Evolutionary conservation across 192 early-diverging fungal species (phyloP).

Genomic region (Linnemannia elongata): DNA sequence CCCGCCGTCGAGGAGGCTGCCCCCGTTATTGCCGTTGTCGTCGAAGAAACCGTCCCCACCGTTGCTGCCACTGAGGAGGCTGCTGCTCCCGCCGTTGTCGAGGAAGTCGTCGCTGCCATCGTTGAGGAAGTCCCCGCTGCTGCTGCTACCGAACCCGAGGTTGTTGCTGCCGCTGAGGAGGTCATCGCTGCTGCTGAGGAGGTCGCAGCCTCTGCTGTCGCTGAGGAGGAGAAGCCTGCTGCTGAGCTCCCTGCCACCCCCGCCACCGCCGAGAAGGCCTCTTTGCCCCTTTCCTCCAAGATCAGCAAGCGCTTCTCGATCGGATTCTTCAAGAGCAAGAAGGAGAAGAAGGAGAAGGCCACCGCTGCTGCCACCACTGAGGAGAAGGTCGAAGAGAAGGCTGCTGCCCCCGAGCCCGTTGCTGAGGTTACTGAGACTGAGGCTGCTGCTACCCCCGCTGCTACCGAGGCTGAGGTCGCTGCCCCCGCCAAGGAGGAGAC

Average conservation of each 20-base stretch:
- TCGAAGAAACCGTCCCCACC: neutral
- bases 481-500: constrained; percentile 23
- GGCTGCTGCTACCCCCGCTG: neutral
- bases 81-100: neutral
- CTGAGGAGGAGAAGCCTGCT: constrained; percentile 40
- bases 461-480: constrained; percentile 10
- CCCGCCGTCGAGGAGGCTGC: constrained; percentile 20
- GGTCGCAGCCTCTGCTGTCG: neutral
- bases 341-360: constrained; percentile 39
- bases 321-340: constrained; percentile 49
- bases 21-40: neutral
- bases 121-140: constrained; percentile 20
- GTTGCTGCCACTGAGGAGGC: constrained; percentile 9
- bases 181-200: neutral
- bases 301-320: constrained; percentile 47
- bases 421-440: constrained; percentile 23
- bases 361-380: constrained; percentile 1
- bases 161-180: neutral
- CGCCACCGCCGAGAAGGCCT: constrained; percentile 30
- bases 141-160: neutral
- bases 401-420: constrained; percentile 21
- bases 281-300: constrained; percentile 28
- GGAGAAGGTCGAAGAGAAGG: constrained; percentile 19
- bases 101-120: neutral
- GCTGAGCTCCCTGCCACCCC: constrained; percentile 28